phyloP scores from a whole-genome alignment of 1,284 basidiomycete genomes.

The Ganoderma sinense region DNA sequence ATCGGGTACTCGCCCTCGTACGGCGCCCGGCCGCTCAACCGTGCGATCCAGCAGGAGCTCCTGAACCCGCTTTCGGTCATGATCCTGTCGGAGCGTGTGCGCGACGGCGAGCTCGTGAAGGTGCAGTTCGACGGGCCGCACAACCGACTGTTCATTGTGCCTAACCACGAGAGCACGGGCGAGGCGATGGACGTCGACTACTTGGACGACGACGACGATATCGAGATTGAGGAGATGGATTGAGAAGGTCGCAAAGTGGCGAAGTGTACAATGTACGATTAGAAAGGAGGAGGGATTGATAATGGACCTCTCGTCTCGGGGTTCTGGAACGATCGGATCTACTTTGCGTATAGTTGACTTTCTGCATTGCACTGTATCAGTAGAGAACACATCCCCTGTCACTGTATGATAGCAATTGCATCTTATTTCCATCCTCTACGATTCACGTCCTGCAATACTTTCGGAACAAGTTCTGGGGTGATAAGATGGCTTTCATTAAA shows the following conservation, averaged over 20 bases:
- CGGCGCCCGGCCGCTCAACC: constrained; percentile 92
- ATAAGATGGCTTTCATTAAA: neutral
- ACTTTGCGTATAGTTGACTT: constrained; percentile 22
- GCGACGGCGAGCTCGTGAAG: constrained; percentile 82
- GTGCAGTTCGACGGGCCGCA: constrained; percentile 86
- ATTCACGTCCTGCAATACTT: neutral
- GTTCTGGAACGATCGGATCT: neutral
- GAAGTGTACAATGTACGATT: neutral
- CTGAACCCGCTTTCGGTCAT: constrained; percentile 92
- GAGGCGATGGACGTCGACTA: constrained; percentile 71
- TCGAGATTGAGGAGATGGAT: constrained; percentile 85
- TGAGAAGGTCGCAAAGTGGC: constrained; percentile 41
- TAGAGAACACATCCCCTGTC: constrained; percentile 11
- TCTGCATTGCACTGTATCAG: constrained; percentile 23
- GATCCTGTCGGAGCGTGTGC: constrained; percentile 85
- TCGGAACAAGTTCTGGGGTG: neutral
- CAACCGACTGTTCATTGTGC: constrained; percentile 83
- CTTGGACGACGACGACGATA: constrained; percentile 51
- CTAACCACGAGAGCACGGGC: constrained; percentile 82
- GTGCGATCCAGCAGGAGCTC: constrained; percentile 92
- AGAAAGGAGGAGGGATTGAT: constrained; percentile 3
- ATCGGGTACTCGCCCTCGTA: constrained; percentile 88
- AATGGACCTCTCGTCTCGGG: constrained; percentile 1
- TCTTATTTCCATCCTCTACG: constrained; percentile 6
- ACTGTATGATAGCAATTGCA: constrained; percentile 16